Percentiles rank a stretch among this genome's conserved stretches.
Evolutionary conservation across 2,329 filamentous ascomycete species (phyloP).

Genomic region (Curvularia hawaiiensis): DNA sequence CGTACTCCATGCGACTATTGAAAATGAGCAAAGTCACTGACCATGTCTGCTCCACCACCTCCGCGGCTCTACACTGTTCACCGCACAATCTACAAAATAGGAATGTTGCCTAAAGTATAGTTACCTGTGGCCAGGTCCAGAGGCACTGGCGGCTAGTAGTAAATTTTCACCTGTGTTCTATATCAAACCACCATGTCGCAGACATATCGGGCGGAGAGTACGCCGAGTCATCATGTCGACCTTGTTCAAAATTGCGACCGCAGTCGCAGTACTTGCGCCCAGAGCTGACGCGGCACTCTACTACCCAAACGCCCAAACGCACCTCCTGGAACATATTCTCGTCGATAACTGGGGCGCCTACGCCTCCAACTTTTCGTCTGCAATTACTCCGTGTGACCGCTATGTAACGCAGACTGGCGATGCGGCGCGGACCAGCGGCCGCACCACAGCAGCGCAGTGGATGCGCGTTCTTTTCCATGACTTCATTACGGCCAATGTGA

Average conservation of each 20-base stretch:
- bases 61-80: not conserved
- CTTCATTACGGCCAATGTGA: constrained; percentile 32
- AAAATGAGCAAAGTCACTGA: not conserved
- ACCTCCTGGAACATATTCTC: constrained; percentile 23
- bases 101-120: not conserved
- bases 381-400: constrained; percentile 24
- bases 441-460: constrained; percentile 30
- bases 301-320: constrained; percentile 10
- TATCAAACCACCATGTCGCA: not conserved
- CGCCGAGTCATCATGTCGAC: not conserved
- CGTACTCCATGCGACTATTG: not conserved
- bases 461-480: constrained; percentile 41
- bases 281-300: constrained; percentile 4
- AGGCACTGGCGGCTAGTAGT: not conserved
- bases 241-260: not conserved
- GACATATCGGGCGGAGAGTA: not conserved
- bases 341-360: constrained; percentile 24
- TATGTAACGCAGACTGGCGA: constrained; percentile 19
- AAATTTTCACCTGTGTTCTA: not conserved
- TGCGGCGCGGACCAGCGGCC: constrained; percentile 13
- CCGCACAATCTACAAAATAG: not conserved
- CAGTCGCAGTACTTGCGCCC: not conserved
- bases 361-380: constrained; percentile 23
- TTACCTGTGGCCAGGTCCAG: not conserved
- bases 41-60: not conserved